A percentile compares a stretch with the other conserved stretches of the same genome.
phyloP scores from a whole-genome alignment of 768 basidiomycete genomes.

The Mycena leptocephala region DNA sequence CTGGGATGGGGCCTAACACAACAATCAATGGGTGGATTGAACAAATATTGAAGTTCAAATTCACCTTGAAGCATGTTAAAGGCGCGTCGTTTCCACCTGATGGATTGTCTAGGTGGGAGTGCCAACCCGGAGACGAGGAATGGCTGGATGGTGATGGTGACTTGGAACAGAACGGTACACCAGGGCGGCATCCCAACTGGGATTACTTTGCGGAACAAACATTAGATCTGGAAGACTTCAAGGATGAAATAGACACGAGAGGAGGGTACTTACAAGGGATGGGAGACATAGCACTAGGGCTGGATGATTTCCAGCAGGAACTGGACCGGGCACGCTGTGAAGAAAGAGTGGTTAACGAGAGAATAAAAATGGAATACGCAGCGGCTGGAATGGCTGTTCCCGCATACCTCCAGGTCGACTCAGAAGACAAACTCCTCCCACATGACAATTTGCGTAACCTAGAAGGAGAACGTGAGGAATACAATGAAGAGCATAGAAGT shows the following conservation, averaged over 20 bases:
- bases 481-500: constrained; percentile 17
- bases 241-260: constrained; percentile 18
- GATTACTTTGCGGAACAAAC: constrained; percentile 19
- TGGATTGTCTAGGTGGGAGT: constrained; percentile 37
- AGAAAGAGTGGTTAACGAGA: neutral
- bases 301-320: neutral
- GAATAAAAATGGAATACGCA: neutral
- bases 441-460: neutral
- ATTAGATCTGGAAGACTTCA: constrained; percentile 19
- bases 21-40: constrained; percentile 44
- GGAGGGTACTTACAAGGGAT: constrained; percentile 18
- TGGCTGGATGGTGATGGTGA: neutral
- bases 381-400: constrained; percentile 1
- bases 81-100: constrained; percentile 30
- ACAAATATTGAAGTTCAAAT: constrained; percentile 37
- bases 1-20: constrained; percentile 38
- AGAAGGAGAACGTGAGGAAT: constrained; percentile 3
- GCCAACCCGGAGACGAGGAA: neutral
- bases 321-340: neutral
- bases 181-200: neutral
- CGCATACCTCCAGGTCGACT: neutral
- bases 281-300: neutral
- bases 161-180: constrained; percentile 1
- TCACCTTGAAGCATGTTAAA: constrained; percentile 35
- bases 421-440: constrained; percentile 1